Evolutionary conservation across 2,329 filamentous ascomycete species (phyloP), one percentile per base, ranked within the genome.

Genomic region (Calonectria pauciramosa): DNA sequence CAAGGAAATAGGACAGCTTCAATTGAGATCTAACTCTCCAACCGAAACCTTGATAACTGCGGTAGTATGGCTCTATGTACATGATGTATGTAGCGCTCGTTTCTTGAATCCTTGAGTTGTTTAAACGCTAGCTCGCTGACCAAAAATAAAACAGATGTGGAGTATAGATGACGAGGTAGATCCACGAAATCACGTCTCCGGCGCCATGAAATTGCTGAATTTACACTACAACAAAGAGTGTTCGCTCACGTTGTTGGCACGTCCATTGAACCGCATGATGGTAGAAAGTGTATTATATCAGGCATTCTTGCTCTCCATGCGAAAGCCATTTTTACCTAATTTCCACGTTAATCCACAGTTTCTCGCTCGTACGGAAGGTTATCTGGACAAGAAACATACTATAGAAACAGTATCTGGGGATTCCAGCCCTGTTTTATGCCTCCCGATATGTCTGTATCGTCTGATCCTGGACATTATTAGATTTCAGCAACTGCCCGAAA

Each of bases 241-340:
- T 5, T 72, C 60, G 1, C 41, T 51, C 9, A 18, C 49, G 5
- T 71, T 59, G 4, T 54, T 74, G 64, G 26, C 63, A 5, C 68
- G 65, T 34, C 36, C 52, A 4, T 71, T 74, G 28, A 47, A 72
- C 56, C 68, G 56, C 14, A 32, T 71, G 18, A 74, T 64, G 13
- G 47, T 64, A 20, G 72, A 74, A 30, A 74, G 72, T 23, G 52
- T 74, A 16, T 54, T 74, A 9, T 74, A 74, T 26, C 72, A 74
- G 44, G 68, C 72, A 4, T 71, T 74, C 36, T 36, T 74, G 3
- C 49, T 74, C 14, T 38, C 69, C 8, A 54, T 51, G 7, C 41
- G 72, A 13, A 51, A 69, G 16, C 72, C 72, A 7, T 74, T 74
- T 47, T 23, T 68, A 10, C 52, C 72, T 6, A 52, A 74, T 28